Base-by-base conservation (phyloP, 441 rosid genomes). In the Pelargonium citronellum region DNA sequence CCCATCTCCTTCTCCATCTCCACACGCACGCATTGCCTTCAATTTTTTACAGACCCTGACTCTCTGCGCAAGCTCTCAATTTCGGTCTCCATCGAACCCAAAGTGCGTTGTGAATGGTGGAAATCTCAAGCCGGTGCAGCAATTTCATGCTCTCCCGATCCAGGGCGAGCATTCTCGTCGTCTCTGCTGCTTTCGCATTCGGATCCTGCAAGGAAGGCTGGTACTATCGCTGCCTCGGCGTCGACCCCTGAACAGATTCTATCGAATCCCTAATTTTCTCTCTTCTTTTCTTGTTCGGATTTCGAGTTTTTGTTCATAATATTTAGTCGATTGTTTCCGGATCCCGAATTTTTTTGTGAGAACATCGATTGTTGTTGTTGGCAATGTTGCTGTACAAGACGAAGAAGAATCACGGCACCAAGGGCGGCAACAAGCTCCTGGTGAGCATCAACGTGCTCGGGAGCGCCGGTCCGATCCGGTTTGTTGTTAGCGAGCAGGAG, bases 131-230 rank as follows among this genome's bases (percentile, higher is more conserved):
- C 70, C 74, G 74, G 68, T 55, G 76, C 73, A 72, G 82, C 77
- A 68, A 76, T 80, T 87, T 73, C 86, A 80, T 83, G 97, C 98
- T 88, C 95, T 82, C 92, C 95, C 92, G 84, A 81, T 80, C 80
- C 51, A 87, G 96, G 97, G 95, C 85, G 97, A 83, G 97, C 89
- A 74, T 74, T 79, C 72, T 80, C 47, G 70, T 79, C 66, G 75
- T 71, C 53, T 78, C 83, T 0, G 22, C 74, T 78, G 86, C 85
- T 79, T 91, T 87, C 77, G 80, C 96, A 30, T 95, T 91, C 80
- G 99, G 92, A 15, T 92, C 98, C 64, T 92, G 99, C 93, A 95
- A 90, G 78, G 91, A 89, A 80, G 96, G 89, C 91, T 95, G 99
- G 99, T 95, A 90, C 92, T 89, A 81, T 57, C 98, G 97, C 89